Percentiles rank a stretch among this genome's conserved stretches.
phyloP scores from a whole-genome alignment of 768 basidiomycete genomes.

The Agrocybe pediades region DNA sequence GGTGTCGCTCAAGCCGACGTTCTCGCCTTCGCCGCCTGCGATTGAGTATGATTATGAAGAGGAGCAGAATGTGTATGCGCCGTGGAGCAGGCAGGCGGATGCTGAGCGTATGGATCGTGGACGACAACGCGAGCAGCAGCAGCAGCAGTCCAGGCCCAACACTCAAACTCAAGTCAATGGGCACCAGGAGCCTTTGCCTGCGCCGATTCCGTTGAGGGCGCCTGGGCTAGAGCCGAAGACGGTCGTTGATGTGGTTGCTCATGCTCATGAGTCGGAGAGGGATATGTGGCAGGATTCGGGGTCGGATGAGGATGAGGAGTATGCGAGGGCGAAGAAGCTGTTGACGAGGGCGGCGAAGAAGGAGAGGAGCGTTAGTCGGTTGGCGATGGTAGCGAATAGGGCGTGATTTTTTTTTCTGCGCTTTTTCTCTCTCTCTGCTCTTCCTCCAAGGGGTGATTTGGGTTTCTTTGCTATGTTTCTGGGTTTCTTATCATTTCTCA shows the following conservation, averaged over 20 bases:
- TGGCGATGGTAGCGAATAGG: slow-evolving; percentile 14
- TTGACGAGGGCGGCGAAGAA: slow-evolving; percentile 48
- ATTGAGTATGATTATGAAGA: slow-evolving; percentile 50
- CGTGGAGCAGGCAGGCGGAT: slow-evolving; percentile 18
- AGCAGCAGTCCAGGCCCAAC: not conserved
- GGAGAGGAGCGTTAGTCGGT: slow-evolving; percentile 27
- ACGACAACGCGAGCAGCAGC: not conserved
- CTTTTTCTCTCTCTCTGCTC: not conserved
- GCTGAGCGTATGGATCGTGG: not conserved
- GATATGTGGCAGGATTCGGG: slow-evolving; percentile 68
- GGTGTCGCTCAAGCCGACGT: slow-evolving; percentile 76
- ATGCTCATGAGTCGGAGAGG: slow-evolving; percentile 4
- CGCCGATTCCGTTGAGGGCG: slow-evolving; percentile 7
- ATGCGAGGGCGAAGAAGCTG: slow-evolving; percentile 55
- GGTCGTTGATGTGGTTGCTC: not conserved
- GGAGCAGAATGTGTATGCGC: slow-evolving; percentile 24
- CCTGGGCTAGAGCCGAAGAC: slow-evolving; percentile 1
- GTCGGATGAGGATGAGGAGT: slow-evolving; percentile 70
- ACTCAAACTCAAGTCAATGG: too few species aligned
- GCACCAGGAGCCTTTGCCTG: not conserved
- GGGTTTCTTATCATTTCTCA: not conserved
- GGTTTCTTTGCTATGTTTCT: not conserved
- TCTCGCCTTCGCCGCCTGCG: slow-evolving; percentile 71
- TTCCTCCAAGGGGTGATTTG: not conserved
- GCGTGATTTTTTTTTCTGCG: slow-evolving; percentile 1